These are phyloP conservation scores for Diaporthe ilicicola DNA, from an alignment of 2,329 filamentous ascomycete genomes.

Conservation along the genomic window DNA sequence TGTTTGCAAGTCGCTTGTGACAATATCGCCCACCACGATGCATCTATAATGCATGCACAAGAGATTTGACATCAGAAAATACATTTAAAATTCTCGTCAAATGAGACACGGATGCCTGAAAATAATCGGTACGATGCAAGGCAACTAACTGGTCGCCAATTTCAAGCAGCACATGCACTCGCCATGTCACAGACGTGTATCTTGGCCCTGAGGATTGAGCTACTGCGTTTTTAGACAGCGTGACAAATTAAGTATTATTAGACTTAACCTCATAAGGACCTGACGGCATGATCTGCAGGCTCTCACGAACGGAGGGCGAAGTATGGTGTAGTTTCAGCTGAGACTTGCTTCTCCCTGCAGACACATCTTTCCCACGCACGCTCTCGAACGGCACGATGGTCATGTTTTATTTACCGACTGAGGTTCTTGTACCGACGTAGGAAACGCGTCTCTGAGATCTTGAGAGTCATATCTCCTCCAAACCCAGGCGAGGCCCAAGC, in stretches of 20 bases:
- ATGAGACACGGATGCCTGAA: not conserved
- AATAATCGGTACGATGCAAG: not conserved
- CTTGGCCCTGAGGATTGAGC: not conserved
- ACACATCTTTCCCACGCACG: too few species aligned
- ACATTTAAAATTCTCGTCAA: not conserved
- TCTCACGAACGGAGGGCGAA: not conserved
- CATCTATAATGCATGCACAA: not conserved
- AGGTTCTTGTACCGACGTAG: not conserved
- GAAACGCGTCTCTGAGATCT: fast-evolving
- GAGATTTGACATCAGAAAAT: not conserved
- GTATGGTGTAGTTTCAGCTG: not conserved
- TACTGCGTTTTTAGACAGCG: not conserved
- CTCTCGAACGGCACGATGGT: too few species aligned
- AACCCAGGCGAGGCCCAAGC: not conserved
- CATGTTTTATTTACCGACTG: not conserved
- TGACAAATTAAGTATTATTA: not conserved
- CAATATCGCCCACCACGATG: not conserved
- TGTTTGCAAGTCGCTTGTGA: not conserved
- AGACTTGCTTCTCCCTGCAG: too few species aligned
- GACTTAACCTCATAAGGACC: not conserved
- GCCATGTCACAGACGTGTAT: not conserved
- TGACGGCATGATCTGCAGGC: not conserved
- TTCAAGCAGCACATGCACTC: not conserved
- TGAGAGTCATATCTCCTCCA: not conserved
- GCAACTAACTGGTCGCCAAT: not conserved